Evolutionary conservation across 2,329 filamentous ascomycete genomes (phyloP).

Genomic region (Endothia cerciana): DNA sequence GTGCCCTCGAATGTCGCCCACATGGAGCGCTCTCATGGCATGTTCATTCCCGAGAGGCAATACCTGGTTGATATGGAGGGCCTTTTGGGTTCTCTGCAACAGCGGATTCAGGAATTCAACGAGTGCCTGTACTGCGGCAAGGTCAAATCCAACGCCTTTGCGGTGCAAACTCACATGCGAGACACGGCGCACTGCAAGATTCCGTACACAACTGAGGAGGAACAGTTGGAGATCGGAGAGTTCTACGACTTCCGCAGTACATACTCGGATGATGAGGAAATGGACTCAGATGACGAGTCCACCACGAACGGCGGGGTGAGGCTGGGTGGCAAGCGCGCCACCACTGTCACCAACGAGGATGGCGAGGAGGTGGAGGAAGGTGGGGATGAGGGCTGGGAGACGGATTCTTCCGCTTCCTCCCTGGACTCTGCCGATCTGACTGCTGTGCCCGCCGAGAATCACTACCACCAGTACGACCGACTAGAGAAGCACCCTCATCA

Average conservation of each 20-base stretch:
- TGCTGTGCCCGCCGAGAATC: conserved; percentile 75
- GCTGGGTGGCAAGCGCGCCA: conserved; percentile 63
- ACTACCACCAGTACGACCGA: conserved; percentile 72
- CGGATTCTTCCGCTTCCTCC: conserved; percentile 87
- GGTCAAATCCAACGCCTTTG: conserved; percentile 74
- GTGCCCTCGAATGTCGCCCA: conserved; percentile 78
- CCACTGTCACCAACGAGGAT: conserved; percentile 53
- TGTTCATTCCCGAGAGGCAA: conserved; percentile 90
- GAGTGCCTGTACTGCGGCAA: conserved; percentile 91
- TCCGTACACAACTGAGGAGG: conserved; percentile 83
- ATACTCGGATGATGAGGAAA: conserved; percentile 80
- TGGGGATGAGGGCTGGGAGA: conserved; percentile 87
- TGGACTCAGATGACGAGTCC: conserved; percentile 58
- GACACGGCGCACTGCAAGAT: conserved; percentile 98
- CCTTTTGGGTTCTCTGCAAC: conserved; percentile 75
- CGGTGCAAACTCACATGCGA: conserved; percentile 94
- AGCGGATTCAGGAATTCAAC: conserved; percentile 77
- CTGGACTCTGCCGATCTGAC: conserved; percentile 84
- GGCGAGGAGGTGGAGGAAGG: conserved; percentile 58
- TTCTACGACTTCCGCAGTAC: conserved; percentile 97
- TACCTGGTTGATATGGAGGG: conserved; percentile 85
- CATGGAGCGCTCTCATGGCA: conserved; percentile 91
- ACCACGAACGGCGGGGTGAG: conserved; percentile 66
- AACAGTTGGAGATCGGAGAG: conserved; percentile 92
- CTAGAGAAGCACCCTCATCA: conserved; percentile 77